A percentile compares a stretch with the other conserved stretches of the same genome.
phyloP scores from a whole-genome alignment of 2,329 filamentous ascomycete species.

The Alternaria panax region DNA sequence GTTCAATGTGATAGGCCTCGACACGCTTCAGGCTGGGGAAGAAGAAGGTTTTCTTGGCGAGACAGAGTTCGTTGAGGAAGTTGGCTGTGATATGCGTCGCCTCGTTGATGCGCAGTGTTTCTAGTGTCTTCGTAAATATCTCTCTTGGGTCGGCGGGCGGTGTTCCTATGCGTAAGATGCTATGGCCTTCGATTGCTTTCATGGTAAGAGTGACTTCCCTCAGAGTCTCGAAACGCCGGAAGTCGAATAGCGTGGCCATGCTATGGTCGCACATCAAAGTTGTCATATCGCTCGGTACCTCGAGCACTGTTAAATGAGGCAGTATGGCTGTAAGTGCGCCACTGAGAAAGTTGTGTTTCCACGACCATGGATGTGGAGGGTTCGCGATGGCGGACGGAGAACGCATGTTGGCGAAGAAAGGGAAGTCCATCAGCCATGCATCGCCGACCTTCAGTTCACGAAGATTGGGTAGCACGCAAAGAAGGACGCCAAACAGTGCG shows the following conservation, averaged over 20 bases:
- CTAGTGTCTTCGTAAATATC: conserved; percentile 20
- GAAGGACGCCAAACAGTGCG: conserved; percentile 15
- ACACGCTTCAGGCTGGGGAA: conserved; percentile 15
- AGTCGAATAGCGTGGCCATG: conserved; percentile 7
- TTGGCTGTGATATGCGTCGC: conserved; percentile 2
- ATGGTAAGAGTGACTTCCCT: conserved; percentile 22
- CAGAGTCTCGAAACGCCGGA: conserved; percentile 15
- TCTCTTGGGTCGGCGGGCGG: conserved; percentile 3
- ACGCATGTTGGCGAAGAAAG: conserved; percentile 12
- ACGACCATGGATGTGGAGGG: background rate
- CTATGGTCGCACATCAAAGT: background rate
- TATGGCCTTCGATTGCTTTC: conserved; percentile 11
- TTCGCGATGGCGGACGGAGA: background rate
- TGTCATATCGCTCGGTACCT: conserved; percentile 19
- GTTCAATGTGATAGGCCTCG: conserved; percentile 19
- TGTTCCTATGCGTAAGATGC: background rate
- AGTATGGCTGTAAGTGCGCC: background rate
- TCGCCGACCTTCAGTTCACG: conserved; percentile 17
- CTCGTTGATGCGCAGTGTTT: conserved; percentile 25
- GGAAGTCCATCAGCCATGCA: conserved; percentile 27
- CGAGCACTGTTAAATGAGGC: conserved; percentile 9
- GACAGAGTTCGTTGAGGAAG: conserved; percentile 18
- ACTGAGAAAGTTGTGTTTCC: conserved; percentile 8
- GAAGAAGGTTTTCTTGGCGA: conserved; percentile 5
- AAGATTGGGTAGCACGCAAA: conserved; percentile 19